Base-by-base conservation (phyloP, 345 rosid genomes). In the Boechera stricta region DNA sequence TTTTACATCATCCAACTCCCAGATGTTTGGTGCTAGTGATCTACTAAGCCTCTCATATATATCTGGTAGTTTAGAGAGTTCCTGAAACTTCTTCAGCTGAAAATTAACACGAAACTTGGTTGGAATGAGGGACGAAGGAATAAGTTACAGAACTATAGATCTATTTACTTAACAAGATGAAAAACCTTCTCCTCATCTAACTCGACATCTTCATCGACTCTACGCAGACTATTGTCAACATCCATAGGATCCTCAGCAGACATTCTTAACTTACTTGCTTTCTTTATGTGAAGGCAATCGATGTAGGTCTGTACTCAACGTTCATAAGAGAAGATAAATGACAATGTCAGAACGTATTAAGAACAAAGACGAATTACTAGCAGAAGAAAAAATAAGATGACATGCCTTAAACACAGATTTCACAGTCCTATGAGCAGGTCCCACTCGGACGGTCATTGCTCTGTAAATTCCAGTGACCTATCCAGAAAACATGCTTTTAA, bases 1-100 rank as follows among this genome's bases (percentile, higher is more conserved):
- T 85, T 92, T 91, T 35, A 88, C 96, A 80, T 95, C 98, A 84
- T 92, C 99, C 65, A 91, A 82, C 89, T 92, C 98, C 98, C 94
- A 91, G 63, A 92, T 92, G 64, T 92, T 92, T 13, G 91, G 98
- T 64, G 98, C 99, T 77, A 95, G 76, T 21, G 99, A 92, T 72
- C 88, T 88, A 24, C 93, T 90, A 72, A 92, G 81, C 74, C 82
- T 89, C 79, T 91, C 99, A 73, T 89, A 91, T 73, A 92, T 89
- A 78, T 92, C 94, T 33, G 94, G 96, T 78, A 48, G 85, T 80
- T 77, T 86, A 5, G 96, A 81, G 35, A 95, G 84, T 71, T 89
- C 89, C 79, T 89, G 82, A 66, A 92, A 79, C 77, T 85, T 80
- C 72, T 83, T 81, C 79, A 88, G 86, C 98, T 95, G 85, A 64